Base-by-base conservation (phyloP, 306 rosid genomes). In the Dryas octopetala region DNA sequence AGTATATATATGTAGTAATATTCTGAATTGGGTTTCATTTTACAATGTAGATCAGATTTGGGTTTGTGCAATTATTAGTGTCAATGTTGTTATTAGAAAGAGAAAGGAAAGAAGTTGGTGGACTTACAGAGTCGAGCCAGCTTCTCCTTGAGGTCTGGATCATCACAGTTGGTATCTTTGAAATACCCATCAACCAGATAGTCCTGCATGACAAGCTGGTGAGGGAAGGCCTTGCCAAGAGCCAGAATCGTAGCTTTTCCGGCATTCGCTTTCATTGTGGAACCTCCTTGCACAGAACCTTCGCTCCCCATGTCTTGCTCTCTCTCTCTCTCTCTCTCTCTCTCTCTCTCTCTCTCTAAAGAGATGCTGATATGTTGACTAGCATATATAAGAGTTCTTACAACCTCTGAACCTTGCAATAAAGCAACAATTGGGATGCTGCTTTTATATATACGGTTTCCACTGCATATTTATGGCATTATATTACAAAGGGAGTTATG, bases 211-310 rank as follows among this genome's bases (percentile, higher is more conserved):
- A 91, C 92, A 70, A 91, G 95, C 77, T 94, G 98, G 75, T 89
- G 97, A 71, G 98, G 98, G 76, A 94, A 91, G 58, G 97, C 98
- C 75, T 91, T 95, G 49, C 98, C 97, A 73, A 95, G 93, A 80
- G 97, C 93, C 74, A 95, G 66, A 71, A 95, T 87, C 5, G 90
- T 85, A 32, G 98, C 97, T 70, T 81, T 91, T 3, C 94, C 88
- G 0, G 89, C 84, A 65, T 44, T 87, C 58, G 86, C 80, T 63
- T 81, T 79, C 84, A 72, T 86, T 75, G 81, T 61, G 45, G 70
- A 62, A 54, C 62, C 83, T 65, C 64, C 86, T 23, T 26, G 77
- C 50, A 54, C 70, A 53, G 28, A 44, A 47, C 74, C 82, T 54
- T 72, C 77, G 3, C 82, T 82, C 66, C 90, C 96, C 98, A 90